Conservation (phyloP, 192 early-diverging fungal genomes). For the Podila verticillata region DNA sequence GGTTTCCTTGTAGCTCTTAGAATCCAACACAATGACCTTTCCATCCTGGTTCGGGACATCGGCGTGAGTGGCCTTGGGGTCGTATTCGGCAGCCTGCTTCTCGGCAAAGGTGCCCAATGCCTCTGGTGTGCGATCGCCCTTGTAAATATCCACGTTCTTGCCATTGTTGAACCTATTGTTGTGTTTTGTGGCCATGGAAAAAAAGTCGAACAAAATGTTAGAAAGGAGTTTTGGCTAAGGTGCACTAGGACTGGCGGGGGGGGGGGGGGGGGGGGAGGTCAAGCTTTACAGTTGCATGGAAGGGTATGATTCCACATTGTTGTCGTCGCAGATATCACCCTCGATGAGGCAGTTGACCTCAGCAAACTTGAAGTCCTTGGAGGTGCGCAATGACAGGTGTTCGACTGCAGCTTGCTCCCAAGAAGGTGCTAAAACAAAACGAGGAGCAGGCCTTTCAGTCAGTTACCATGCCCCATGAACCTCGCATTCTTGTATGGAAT, state of each 20-base stretch:
- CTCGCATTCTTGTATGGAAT: not conserved
- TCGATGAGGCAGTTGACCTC: slow-evolving; percentile 75
- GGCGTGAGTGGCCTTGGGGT: not conserved
- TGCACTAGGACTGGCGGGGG: not conserved
- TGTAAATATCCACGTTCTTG: slow-evolving; percentile 28
- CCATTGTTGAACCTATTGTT: slow-evolving; percentile 43
- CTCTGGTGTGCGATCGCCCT: slow-evolving; percentile 34
- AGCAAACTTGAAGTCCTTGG: slow-evolving; percentile 66
- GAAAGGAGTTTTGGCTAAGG: not conserved
- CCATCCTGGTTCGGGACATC: slow-evolving; percentile 58
- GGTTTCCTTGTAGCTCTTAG: slow-evolving; percentile 59
- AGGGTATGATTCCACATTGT: slow-evolving; percentile 67
- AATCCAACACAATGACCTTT: slow-evolving; percentile 64
- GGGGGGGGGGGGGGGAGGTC: too few species aligned
- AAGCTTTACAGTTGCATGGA: slow-evolving; percentile 64
- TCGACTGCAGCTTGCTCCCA: slow-evolving; percentile 57
- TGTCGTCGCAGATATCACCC: slow-evolving; percentile 69
- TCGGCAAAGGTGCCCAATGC: slow-evolving; percentile 29
- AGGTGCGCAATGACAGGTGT: slow-evolving; percentile 34
- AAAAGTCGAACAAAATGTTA: not conserved
- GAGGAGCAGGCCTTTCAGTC: not conserved
- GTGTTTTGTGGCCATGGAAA: not conserved
- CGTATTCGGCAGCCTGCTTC: slow-evolving; percentile 33
- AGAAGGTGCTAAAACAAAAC: slow-evolving; percentile 48
- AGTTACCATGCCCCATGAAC: not conserved